These are phyloP conservation scores for Scedosporium minutisporum DNA, from an alignment of 2,329 filamentous ascomycete genomes.

Conservation along the genomic window DNA sequence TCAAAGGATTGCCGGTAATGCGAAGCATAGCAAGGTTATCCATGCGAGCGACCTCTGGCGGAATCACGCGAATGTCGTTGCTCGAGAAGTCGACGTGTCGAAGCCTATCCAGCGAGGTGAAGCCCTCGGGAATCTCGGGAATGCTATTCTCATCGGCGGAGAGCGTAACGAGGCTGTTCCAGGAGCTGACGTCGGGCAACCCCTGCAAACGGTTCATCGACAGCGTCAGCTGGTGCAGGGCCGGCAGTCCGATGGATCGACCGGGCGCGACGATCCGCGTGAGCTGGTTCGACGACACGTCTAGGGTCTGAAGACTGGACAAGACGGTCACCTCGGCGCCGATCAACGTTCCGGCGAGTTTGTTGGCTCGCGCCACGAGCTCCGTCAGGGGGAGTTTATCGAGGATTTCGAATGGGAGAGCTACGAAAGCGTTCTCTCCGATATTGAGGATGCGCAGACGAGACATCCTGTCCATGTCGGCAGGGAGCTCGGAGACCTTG, in stretches of 20 bases:
- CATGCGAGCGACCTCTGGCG: slow-evolving; percentile 72
- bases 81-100: slow-evolving; percentile 73
- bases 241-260: slow-evolving; percentile 52
- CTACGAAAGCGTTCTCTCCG: slow-evolving; percentile 65
- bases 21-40: slow-evolving; percentile 64
- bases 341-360: slow-evolving; percentile 63
- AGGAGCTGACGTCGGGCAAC: slow-evolving; percentile 66
- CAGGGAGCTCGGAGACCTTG: slow-evolving; percentile 61
- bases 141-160: slow-evolving; percentile 77
- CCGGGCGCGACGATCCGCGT: slow-evolving; percentile 36
- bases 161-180: slow-evolving; percentile 64
- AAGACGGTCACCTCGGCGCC: slow-evolving; percentile 48
- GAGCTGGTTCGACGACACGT: slow-evolving; percentile 70
- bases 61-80: slow-evolving; percentile 71
- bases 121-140: slow-evolving; percentile 63
- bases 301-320: slow-evolving; percentile 60
- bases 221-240: slow-evolving; percentile 63
- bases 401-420: slow-evolving; percentile 61
- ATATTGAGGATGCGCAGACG: slow-evolving; percentile 70
- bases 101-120: slow-evolving; percentile 57
- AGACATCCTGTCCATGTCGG: slow-evolving; percentile 54
- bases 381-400: slow-evolving; percentile 62
- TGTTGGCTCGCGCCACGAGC: slow-evolving; percentile 68
- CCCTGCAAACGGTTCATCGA: slow-evolving; percentile 68
- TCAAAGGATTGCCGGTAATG: slow-evolving; percentile 79